phyloP scores from a whole-genome alignment of 495 filamentous ascomycete species.

The Xylaria grammica region DNA sequence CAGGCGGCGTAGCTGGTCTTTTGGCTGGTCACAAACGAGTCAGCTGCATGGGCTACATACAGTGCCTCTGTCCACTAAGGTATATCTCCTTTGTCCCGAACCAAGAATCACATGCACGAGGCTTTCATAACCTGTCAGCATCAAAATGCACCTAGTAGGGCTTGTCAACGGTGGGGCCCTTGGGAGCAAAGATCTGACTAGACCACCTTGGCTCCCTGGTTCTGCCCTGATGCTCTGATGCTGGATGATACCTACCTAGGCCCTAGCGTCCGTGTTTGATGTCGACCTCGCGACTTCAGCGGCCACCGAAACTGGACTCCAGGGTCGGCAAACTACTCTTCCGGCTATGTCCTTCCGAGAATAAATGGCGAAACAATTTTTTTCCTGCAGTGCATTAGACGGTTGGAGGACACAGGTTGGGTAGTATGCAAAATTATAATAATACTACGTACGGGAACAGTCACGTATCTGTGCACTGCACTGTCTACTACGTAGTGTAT shows the following conservation, averaged over 20 bases:
- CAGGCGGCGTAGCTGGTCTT: slow-evolving; percentile 24
- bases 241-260: no score
- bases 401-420: neutral
- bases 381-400: no score
- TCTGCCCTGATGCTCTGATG: no score
- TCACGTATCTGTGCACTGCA: neutral
- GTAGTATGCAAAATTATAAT: neutral
- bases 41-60: slow-evolving; percentile 24
- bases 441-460: no score
- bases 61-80: neutral
- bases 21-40: slow-evolving; percentile 31
- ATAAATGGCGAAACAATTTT: no score
- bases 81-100: slow-evolving; percentile 8
- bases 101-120: slow-evolving; percentile 17
- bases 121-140: slow-evolving; percentile 4
- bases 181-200: neutral
- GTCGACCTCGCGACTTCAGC: neutral
- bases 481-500: neutral
- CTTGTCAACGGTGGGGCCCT: neutral
- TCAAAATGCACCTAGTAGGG: slow-evolving; percentile 6
- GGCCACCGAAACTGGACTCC: no score
- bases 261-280: no score
- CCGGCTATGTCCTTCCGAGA: no score
- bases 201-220: neutral
- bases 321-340: no score